Conservation (phyloP, 2,329 filamentous ascomycete species). For the Colletotrichum sp. region DNA sequence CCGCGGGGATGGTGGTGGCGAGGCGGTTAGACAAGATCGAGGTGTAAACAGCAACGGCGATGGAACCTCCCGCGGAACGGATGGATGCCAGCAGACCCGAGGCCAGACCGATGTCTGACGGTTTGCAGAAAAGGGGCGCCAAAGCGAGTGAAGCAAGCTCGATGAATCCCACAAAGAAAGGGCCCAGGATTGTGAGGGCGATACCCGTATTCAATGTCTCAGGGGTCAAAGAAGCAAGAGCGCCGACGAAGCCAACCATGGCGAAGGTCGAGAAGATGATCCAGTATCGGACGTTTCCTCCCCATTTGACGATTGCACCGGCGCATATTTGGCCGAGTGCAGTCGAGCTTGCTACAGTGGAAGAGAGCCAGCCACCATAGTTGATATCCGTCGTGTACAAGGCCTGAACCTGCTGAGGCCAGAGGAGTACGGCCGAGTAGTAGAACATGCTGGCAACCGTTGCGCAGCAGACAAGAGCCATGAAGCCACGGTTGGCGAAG, state of each 20-base stretch:
- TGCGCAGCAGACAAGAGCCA: constrained; percentile 36
- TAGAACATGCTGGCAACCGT: constrained; percentile 39
- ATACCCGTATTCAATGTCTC: constrained; percentile 32
- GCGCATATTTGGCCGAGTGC: constrained; percentile 36
- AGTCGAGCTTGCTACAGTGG: constrained; percentile 36
- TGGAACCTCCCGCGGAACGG: constrained; percentile 38
- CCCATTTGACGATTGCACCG: constrained; percentile 34
- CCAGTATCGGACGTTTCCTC: constrained; percentile 38
- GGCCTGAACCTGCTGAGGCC: constrained; percentile 37
- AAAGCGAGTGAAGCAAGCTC: constrained; percentile 37
- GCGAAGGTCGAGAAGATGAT: constrained; percentile 39
- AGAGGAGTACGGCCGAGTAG: constrained; percentile 35
- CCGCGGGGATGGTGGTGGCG: constrained; percentile 33
- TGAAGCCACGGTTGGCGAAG: constrained; percentile 39
- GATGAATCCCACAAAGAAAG: constrained; percentile 40
- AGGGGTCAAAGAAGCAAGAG: constrained; percentile 36
- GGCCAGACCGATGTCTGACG: constrained; percentile 43
- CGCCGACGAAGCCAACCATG: constrained; percentile 39
- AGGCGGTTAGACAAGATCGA: constrained; percentile 42
- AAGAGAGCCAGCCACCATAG: constrained; percentile 40
- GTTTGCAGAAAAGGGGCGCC: constrained; percentile 39
- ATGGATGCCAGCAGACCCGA: constrained; percentile 43
- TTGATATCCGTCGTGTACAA: constrained; percentile 37
- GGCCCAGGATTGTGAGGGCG: constrained; percentile 37
- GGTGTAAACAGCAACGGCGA: constrained; percentile 43